These are phyloP conservation scores for Acanthamoeba healyi DNA, from an alignment of 208 protist species.

Conservation along the genomic window DNA sequence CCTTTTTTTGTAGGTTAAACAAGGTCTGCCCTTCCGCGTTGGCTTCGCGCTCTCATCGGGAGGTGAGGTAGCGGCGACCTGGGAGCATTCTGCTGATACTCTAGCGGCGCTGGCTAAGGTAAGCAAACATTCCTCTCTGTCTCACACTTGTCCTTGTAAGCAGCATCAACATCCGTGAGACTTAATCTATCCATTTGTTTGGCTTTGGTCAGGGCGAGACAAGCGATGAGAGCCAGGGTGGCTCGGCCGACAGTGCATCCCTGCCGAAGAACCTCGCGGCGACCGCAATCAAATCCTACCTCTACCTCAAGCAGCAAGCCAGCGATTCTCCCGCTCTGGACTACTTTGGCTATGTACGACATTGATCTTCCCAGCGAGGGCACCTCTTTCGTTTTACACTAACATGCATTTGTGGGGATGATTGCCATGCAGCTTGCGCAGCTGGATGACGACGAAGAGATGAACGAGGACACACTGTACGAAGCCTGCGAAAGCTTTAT, in stretches of 20 bases:
- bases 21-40: slow-evolving; percentile 58
- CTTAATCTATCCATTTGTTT: not conserved
- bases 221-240: not conserved
- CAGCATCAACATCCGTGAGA: not conserved
- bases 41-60: slow-evolving; percentile 16
- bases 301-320: not conserved
- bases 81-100: not conserved
- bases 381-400: too few relatives aligned
- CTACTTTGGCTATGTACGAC: not conserved
- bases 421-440: too few relatives aligned
- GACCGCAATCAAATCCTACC: slow-evolving; percentile 2
- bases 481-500: not conserved
- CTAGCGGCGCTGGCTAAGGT: not conserved
- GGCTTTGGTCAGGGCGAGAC: not conserved
- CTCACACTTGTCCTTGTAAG: not conserved
- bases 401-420: too few relatives aligned
- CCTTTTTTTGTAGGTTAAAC: not conserved
- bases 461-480: not conserved
- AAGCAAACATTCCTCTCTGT: not conserved
- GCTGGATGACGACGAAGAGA: not conserved
- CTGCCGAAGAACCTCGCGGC: not conserved
- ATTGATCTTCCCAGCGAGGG: too few relatives aligned
- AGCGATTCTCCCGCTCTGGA: not conserved
- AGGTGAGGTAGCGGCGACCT: too few relatives aligned
- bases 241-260: not conserved